These are phyloP conservation scores for Beauveria medogensis DNA, from an alignment of 2,329 filamentous ascomycete genomes.

Conservation along the genomic window DNA sequence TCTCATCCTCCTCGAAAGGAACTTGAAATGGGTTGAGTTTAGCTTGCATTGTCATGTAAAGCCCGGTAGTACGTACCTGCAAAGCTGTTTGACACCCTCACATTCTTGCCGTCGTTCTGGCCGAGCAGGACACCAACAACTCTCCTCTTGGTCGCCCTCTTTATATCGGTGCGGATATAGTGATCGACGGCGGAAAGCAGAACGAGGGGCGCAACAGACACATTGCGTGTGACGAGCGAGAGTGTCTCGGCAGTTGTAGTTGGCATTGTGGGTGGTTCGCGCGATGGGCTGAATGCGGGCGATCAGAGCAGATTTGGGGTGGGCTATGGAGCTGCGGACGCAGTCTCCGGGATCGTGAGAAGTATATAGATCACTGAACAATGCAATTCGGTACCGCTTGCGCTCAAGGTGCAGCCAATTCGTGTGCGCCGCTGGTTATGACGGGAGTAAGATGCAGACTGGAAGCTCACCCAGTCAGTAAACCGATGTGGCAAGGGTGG, in stretches of 20 bases:
- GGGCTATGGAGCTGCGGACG: neutral
- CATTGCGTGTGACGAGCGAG: slow-evolving; percentile 86
- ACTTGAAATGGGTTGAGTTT: slow-evolving; percentile 44
- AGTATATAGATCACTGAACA: neutral
- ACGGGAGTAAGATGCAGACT: slow-evolving; percentile 3
- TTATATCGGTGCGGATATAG: slow-evolving; percentile 86
- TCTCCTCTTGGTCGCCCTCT: slow-evolving; percentile 67
- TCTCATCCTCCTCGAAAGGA: slow-evolving; percentile 97
- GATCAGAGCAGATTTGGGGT: neutral
- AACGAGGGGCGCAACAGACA: slow-evolving; percentile 94
- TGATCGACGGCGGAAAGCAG: slow-evolving; percentile 97
- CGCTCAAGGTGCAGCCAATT: neutral
- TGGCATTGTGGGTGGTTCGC: slow-evolving; percentile 60
- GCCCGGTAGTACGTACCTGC: slow-evolving; percentile 54
- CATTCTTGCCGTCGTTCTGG: slow-evolving; percentile 92
- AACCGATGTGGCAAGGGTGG: slow-evolving; percentile 5
- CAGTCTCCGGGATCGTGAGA: neutral
- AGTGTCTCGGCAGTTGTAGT: slow-evolving; percentile 94
- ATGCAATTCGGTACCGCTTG: neutral
- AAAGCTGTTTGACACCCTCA: slow-evolving; percentile 97
- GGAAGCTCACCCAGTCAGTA: slow-evolving; percentile 1
- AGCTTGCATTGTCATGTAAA: slow-evolving; percentile 9
- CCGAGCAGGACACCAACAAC: slow-evolving; percentile 92
- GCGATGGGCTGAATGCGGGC: neutral
- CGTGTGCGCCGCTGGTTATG: neutral